Percentiles rank a stretch among this genome's conserved stretches.
phyloP scores from a whole-genome alignment of 2,329 filamentous ascomycete species.

The Aureobasidium pullulans region DNA sequence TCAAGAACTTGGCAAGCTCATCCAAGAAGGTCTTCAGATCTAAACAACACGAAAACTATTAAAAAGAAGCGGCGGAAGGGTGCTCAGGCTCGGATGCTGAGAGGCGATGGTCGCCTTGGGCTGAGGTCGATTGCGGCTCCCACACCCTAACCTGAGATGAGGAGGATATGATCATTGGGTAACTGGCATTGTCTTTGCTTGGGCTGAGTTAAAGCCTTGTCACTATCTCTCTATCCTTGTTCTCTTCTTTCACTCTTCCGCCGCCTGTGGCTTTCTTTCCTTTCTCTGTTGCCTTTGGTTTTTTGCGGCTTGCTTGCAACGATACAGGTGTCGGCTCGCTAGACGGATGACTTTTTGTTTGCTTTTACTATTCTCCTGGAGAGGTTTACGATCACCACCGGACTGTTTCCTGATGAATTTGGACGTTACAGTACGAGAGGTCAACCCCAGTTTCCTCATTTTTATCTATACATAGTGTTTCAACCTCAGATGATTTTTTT shows the following conservation, averaged over 20 bases:
- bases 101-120: constrained; percentile 21
- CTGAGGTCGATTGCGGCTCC: constrained; percentile 20
- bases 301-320: neutral
- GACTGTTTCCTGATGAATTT: neutral
- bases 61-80: constrained; percentile 11
- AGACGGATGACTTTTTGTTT: constrained; percentile 6
- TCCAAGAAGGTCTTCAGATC: constrained; percentile 33
- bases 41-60: neutral
- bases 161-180: neutral
- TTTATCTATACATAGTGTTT: constrained; percentile 11
- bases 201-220: constrained; percentile 12
- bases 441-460: neutral
- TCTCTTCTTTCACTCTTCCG: constrained; percentile 3
- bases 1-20: constrained; percentile 32
- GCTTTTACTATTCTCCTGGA: constrained; percentile 8
- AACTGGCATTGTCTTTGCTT: constrained; percentile 7
- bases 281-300: neutral
- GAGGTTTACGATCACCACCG: constrained; percentile 4
- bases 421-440: constrained; percentile 1
- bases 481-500: neutral
- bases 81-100: constrained; percentile 17
- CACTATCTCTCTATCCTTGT: neutral
- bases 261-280: neutral
- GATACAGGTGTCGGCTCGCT: constrained; percentile 13
- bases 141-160: neutral